A percentile compares a stretch with the other conserved stretches of the same genome.
These are phyloP conservation scores for Trifolium subterraneum DNA, from an alignment of 306 rosid species.

Conservation along the genomic window DNA sequence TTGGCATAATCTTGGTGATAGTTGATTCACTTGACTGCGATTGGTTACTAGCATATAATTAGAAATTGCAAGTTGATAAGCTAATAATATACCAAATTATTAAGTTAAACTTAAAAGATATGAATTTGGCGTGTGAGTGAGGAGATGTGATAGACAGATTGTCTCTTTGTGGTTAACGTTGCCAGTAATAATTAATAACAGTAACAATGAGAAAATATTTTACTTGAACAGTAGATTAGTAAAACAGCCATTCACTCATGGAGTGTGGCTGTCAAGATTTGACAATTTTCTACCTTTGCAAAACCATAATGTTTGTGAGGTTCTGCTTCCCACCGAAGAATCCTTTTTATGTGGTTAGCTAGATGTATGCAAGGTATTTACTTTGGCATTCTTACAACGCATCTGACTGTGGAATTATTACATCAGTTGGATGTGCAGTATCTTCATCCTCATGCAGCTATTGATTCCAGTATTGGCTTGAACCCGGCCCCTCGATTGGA, in stretches of 20 bases:
- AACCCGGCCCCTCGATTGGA: slow-evolving; percentile 84
- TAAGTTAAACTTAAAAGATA: slow-evolving; percentile 10
- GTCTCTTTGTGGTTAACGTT: background rate
- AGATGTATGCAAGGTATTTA: slow-evolving; percentile 3
- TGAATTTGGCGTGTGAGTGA: background rate
- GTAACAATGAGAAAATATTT: slow-evolving; percentile 14
- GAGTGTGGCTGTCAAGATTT: background rate
- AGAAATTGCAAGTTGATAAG: slow-evolving; percentile 4
- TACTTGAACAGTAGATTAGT: slow-evolving; percentile 20
- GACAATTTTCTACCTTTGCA: slow-evolving; percentile 1
- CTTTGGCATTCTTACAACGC: slow-evolving; percentile 11
- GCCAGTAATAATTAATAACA: background rate
- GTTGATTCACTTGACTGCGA: slow-evolving; percentile 28
- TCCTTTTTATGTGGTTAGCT: slow-evolving; percentile 20
- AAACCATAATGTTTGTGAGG: slow-evolving; percentile 3
- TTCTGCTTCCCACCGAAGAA: background rate
- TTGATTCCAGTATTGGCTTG: slow-evolving; percentile 89
- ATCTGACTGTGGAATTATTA: slow-evolving; percentile 40
- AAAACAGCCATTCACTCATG: slow-evolving; percentile 16
- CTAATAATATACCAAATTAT: slow-evolving; percentile 8
- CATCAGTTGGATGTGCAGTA: slow-evolving; percentile 85
- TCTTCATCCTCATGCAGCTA: slow-evolving; percentile 85
- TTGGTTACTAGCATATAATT: slow-evolving; percentile 7
- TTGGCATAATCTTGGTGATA: slow-evolving; percentile 27
- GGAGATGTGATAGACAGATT: slow-evolving; percentile 7